These are phyloP conservation scores for Saccharomycodes ludwigii DNA, from an alignment of 805 yeast species.

Conservation along the genomic window DNA sequence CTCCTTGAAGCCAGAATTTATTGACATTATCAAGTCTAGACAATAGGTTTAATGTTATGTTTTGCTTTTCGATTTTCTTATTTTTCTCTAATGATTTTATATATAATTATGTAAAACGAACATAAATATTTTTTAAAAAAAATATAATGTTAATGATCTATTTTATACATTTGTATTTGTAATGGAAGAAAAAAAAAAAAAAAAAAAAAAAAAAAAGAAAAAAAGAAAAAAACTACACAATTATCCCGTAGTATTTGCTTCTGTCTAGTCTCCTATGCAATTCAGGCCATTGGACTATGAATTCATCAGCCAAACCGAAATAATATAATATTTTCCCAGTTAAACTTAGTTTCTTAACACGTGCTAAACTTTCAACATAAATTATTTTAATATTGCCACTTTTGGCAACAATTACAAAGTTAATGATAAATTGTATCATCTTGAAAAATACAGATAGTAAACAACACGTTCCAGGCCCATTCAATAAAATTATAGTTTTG, in stretches of 20 bases:
- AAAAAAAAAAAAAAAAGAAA: slow-evolving; percentile 2
- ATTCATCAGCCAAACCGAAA: slow-evolving; percentile 45
- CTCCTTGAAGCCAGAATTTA: slow-evolving; percentile 94
- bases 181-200: background rate
- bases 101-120: background rate
- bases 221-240: slow-evolving; percentile 33
- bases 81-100: background rate
- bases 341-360: slow-evolving; percentile 63
- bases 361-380: slow-evolving; percentile 78
- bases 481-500: slow-evolving; percentile 19
- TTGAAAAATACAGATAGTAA: slow-evolving; percentile 19
- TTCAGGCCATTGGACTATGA: slow-evolving; percentile 82
- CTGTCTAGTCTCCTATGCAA: slow-evolving; percentile 39
- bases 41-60: slow-evolving; percentile 27
- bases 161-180: too few species aligned
- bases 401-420: slow-evolving; percentile 38
- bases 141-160: too few species aligned
- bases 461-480: slow-evolving; percentile 28
- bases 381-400: slow-evolving; percentile 42
- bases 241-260: slow-evolving; percentile 66
- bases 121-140: too few species aligned
- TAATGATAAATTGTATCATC: slow-evolving; percentile 12
- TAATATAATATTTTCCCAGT: slow-evolving; percentile 66
- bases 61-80: background rate
- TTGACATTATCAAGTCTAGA: slow-evolving; percentile 90